Conservation (phyloP, 202 grass and related monocot species). For the Zizania palustris region DNA sequence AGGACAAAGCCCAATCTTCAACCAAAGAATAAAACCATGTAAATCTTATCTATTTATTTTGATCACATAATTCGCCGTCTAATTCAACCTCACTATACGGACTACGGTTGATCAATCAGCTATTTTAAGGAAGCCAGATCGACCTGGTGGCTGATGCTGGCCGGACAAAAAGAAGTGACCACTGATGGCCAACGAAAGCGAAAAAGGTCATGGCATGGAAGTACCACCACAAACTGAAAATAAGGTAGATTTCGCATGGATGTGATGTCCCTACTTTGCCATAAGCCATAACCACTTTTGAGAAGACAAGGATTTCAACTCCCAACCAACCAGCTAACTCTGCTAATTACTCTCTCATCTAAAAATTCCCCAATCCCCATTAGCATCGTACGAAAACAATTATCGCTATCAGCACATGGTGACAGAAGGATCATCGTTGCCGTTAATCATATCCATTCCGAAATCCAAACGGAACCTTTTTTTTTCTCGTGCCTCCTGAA, state of each 20-base stretch:
- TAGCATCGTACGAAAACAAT: constrained; percentile 2
- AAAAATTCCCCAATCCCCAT: background rate
- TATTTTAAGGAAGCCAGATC: background rate
- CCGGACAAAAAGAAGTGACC: background rate
- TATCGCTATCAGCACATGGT: background rate
- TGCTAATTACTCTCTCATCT: background rate
- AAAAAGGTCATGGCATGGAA: constrained; percentile 15
- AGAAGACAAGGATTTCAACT: constrained; percentile 12
- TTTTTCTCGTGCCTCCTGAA: background rate
- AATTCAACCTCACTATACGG: background rate
- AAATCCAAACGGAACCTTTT: constrained; percentile 35
- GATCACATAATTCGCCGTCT: background rate
- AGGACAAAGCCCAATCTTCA: background rate
- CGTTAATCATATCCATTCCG: background rate
- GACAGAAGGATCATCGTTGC: background rate
- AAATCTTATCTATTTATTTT: background rate
- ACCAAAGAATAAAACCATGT: background rate
- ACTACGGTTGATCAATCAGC: background rate
- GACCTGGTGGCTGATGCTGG: background rate
- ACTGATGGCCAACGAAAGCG: constrained; percentile 16
- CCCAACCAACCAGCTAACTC: constrained; percentile 35
- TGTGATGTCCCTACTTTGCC: constrained; percentile 8
- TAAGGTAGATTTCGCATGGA: constrained; percentile 41
- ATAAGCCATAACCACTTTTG: constrained; percentile 17
- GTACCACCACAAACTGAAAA: constrained; percentile 32